Base-by-base conservation (phyloP, 1,284 basidiomycete genomes). In the Austroboletus novae-zelandiae region DNA sequence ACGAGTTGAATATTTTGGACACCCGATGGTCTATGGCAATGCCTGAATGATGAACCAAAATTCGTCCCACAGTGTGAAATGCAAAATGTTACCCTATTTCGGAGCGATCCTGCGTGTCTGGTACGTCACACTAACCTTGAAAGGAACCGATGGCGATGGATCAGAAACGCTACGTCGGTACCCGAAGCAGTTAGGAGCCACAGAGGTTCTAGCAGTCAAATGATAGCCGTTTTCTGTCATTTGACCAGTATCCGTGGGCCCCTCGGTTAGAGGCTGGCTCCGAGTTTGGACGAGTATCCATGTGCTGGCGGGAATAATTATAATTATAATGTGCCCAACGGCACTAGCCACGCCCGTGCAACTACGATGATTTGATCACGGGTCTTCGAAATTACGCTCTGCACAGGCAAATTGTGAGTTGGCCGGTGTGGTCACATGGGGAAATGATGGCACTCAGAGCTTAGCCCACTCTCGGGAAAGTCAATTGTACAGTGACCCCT, bases 111-210 rank as follows among this genome's bases (percentile, higher is more conserved):
- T 8, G 29, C 43, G 29, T 35, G 43, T 39, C 27, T 30, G 9
- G 29, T 14, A 34, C 43, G 35, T 15, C 2, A 45, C 18, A 17
- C 10, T 14, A 23, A 37, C 25, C 31, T 39, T 45, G 37, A 14
- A 47, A 40, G 23, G 42, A 49, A 39, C 47, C 20, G 36, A 45
- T 49, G 41, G 40, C 17, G 35, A 43, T 43, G 49, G 56, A 47
- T 47, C 45, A 20, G 7, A 31, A 47, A 5, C 31, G n/a, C 5
- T 10, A 17, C 32, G 17, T 27, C 7, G 35, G 15, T 18, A 9
- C 39, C n/a, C 35, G 45, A 40, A 43, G 44, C 14, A 45, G 23
- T 4, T 18, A 36, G 23, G 17, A 47, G 36, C 30, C 9, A 40
- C 4, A 14, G 11, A 14, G n/a, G 8, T 10, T 32, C 13, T 1